Evolutionary conservation across 2,329 filamentous ascomycete genomes (phyloP).

Genomic region (Aphanocladium album): DNA sequence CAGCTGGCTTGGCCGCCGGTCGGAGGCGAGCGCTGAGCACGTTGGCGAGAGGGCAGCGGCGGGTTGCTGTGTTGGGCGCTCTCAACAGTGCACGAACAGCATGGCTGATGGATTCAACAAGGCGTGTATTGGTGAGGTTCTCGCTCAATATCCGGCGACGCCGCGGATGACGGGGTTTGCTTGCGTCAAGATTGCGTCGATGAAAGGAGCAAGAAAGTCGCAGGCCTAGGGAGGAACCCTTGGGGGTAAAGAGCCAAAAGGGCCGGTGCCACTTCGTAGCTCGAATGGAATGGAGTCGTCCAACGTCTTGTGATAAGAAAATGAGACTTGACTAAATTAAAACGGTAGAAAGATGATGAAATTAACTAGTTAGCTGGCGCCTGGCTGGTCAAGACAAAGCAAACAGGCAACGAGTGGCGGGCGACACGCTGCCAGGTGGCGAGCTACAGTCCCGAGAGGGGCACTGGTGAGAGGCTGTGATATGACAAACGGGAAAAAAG

Average conservation of each 20-base stretch:
- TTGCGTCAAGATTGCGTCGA: constrained; percentile 10
- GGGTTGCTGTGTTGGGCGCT: constrained; percentile 2
- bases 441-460: not conserved
- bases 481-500: not conserved
- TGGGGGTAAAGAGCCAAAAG: not conserved
- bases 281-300: not conserved
- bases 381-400: not conserved
- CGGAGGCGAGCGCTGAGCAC: not conserved
- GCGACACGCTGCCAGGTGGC: constrained; percentile 6
- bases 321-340: not conserved
- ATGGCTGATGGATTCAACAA: constrained; percentile 3
- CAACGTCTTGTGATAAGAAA: not conserved
- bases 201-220: constrained; percentile 5
- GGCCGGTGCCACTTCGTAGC: not conserved
- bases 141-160: not conserved
- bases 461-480: not conserved
- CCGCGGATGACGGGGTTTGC: not conserved
- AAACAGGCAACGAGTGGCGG: constrained; percentile 1
- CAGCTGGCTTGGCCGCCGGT: not conserved
- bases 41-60: not conserved
- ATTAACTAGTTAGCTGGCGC: not conserved
- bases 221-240: not conserved
- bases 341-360: not conserved
- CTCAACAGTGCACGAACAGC: constrained; percentile 10
- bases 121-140: not conserved